Conservation (phyloP, 2,329 filamentous ascomycete genomes). For the Leptographium wingfieldii region DNA sequence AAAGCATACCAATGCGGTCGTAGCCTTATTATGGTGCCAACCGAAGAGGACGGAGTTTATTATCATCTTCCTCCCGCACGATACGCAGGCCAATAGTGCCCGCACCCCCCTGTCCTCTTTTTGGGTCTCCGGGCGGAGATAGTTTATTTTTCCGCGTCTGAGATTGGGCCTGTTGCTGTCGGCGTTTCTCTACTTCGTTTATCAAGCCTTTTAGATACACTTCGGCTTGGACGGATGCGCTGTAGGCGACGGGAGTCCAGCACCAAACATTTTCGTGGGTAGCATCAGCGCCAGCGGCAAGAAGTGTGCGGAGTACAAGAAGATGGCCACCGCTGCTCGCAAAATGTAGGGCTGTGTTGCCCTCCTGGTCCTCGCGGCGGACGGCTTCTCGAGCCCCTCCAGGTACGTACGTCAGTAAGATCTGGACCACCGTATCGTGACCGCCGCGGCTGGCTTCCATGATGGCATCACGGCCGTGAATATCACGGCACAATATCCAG, state of each 20-base stretch:
- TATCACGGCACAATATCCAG: conserved; percentile 53
- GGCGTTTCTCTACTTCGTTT: conserved; percentile 54
- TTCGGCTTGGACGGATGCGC: conserved; percentile 68
- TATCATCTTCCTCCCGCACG: conserved; percentile 11
- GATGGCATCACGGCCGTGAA: conserved; percentile 57
- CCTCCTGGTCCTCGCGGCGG: conserved; percentile 49
- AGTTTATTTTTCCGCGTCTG: background rate
- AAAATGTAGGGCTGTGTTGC: conserved; percentile 82
- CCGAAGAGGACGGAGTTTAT: background rate
- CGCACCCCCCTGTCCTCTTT: conserved; percentile 13
- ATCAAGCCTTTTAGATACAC: conserved; percentile 72
- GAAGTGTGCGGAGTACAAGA: conserved; percentile 61
- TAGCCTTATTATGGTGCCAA: background rate
- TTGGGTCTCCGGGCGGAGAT: conserved; percentile 21
- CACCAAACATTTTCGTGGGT: conserved; percentile 60
- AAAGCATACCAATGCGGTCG: background rate
- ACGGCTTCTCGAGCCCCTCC: conserved; percentile 41
- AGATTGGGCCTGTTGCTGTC: conserved; percentile 18
- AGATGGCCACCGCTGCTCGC: conserved; percentile 72
- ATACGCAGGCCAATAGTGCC: conserved; percentile 8
- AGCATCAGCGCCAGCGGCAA: conserved; percentile 67
- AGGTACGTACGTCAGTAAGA: conserved; percentile 48
- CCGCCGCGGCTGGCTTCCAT: conserved; percentile 51
- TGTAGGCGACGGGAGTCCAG: conserved; percentile 78
- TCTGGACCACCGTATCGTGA: conserved; percentile 52